Evolutionary conservation across 495 filamentous ascomycete genomes (phyloP).

Genomic region (Pseudevernia furfuracea): DNA sequence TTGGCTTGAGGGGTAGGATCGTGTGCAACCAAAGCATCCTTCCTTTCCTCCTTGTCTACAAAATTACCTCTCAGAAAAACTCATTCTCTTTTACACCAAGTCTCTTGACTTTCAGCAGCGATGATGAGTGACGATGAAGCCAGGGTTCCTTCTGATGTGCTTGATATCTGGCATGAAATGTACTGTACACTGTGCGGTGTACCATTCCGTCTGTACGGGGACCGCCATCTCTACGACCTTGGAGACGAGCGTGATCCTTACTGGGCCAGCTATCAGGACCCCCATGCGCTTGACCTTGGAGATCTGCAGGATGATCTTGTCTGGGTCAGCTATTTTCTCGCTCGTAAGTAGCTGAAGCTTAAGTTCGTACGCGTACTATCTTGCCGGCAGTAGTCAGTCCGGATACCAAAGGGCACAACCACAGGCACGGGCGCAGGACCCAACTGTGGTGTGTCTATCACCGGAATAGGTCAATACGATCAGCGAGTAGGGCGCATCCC

Average conservation of each 20-base stretch:
- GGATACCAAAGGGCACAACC: background rate
- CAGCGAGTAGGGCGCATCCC: background rate
- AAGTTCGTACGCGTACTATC: background rate
- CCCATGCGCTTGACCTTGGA: too few species aligned
- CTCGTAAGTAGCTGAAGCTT: background rate
- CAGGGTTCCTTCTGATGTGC: too few species aligned
- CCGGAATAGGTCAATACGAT: background rate
- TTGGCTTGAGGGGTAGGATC: too few species aligned
- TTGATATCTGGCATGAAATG: too few species aligned
- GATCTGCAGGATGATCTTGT: background rate
- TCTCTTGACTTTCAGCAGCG: background rate
- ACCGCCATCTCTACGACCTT: background rate
- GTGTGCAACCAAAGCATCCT: too few species aligned
- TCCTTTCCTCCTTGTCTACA: too few species aligned
- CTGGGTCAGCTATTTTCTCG: background rate
- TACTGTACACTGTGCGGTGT: background rate
- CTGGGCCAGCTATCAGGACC: too few species aligned
- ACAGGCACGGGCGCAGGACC: too few species aligned
- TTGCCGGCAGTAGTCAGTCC: background rate
- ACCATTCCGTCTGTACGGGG: background rate
- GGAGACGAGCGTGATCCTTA: too few species aligned
- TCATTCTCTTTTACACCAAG: background rate
- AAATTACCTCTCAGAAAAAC: too few species aligned
- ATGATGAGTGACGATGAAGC: background rate
- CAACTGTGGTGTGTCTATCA: too few species aligned